phyloP scores from a whole-genome alignment of 768 basidiomycete species.

The Boletus tylopilopsis region DNA sequence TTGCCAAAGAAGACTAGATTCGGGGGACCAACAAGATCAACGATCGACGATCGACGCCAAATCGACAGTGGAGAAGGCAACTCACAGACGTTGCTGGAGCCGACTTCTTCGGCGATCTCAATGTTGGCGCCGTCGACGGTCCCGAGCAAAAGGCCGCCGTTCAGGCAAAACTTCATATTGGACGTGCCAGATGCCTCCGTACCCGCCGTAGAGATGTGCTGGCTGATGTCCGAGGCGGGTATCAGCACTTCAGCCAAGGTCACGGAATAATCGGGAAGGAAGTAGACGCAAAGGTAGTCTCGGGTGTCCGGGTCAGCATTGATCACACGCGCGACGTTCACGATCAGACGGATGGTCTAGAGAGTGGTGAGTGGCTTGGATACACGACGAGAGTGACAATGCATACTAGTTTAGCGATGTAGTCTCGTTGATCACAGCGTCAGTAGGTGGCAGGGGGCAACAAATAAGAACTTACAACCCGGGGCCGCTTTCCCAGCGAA shows the following conservation, averaged over 20 bases:
- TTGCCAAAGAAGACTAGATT: slow-evolving; percentile 87
- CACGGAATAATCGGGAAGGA: slow-evolving; percentile 95
- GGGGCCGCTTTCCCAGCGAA: slow-evolving; percentile 98
- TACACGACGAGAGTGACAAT: not conserved
- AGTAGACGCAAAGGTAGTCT: slow-evolving; percentile 83
- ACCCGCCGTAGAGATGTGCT: slow-evolving; percentile 97
- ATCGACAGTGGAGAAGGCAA: not conserved
- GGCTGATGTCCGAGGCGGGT: slow-evolving; percentile 90
- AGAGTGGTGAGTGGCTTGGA: not conserved
- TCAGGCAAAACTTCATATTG: slow-evolving; percentile 89
- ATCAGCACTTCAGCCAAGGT: slow-evolving; percentile 81
- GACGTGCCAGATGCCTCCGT: slow-evolving; percentile 85
- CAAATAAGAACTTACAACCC: slow-evolving; percentile 53
- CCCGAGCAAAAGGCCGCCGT: slow-evolving; percentile 85
- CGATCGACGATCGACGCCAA: not conserved
- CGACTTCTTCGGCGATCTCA: slow-evolving; percentile 95
- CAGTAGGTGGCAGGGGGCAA: not conserved
- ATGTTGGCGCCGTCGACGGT: slow-evolving; percentile 96
- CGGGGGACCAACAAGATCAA: no score
- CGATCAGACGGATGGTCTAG: slow-evolving; percentile 88
- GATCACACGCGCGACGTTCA: slow-evolving; percentile 74
- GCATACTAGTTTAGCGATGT: slow-evolving; percentile 82
- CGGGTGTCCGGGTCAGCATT: slow-evolving; percentile 80
- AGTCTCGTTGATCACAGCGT: slow-evolving; percentile 45
- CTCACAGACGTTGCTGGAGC: slow-evolving; percentile 84